Conservation (phyloP, 148 eudicot species). For the Arbutus unedo region DNA sequence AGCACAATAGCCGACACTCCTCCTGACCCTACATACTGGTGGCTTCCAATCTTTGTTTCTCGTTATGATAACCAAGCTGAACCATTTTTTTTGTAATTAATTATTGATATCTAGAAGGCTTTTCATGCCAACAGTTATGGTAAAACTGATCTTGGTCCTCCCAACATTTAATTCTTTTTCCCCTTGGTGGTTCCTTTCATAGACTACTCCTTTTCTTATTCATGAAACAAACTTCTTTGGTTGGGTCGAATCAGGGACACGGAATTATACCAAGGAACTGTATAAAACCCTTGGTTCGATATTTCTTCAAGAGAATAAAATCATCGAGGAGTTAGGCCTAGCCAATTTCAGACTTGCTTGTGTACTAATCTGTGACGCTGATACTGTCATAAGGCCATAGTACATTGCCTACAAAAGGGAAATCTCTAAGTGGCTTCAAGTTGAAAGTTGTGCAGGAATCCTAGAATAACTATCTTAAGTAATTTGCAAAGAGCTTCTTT, state of each 20-base stretch:
- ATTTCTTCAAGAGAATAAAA: background rate
- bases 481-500: background rate
- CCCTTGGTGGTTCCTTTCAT: background rate
- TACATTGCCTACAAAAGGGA: background rate
- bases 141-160: background rate
- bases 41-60: background rate
- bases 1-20: background rate
- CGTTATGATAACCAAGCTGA: background rate
- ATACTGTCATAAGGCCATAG: background rate
- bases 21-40: background rate
- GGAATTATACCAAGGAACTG: background rate
- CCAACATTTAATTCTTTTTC: background rate
- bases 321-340: background rate
- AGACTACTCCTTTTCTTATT: background rate
- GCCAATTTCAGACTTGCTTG: background rate
- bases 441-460: background rate
- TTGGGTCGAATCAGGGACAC: background rate
- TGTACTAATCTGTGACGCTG: background rate
- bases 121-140: background rate
- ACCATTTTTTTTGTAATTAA: background rate
- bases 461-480: constrained; percentile 4
- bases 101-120: background rate
- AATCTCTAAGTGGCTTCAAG: background rate
- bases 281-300: background rate
- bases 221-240: background rate